A percentile compares a stretch with the other conserved stretches of the same genome.
Conservation (phyloP, 2,329 filamentous ascomycete species). For the Metarhizium sp. region DNA sequence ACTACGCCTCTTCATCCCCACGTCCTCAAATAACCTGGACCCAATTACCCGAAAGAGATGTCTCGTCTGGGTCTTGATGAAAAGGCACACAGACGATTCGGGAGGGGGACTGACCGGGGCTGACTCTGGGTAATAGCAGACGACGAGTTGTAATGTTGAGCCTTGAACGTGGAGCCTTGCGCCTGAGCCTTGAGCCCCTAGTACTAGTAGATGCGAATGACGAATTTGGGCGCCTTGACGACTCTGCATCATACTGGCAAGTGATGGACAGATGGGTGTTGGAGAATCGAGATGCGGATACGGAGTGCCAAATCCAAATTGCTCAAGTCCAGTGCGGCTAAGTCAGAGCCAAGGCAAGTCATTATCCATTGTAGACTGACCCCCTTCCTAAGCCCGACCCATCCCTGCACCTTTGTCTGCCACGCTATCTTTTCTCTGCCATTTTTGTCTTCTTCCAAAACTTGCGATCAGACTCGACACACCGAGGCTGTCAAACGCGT, state of each 20-base stretch:
- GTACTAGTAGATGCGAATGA: neutral
- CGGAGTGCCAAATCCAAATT: neutral
- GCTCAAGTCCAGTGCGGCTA: neutral
- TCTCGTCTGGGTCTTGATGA: neutral
- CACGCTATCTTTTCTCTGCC: constrained; percentile 3
- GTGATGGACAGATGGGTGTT: neutral
- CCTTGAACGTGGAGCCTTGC: neutral
- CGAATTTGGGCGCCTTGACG: neutral
- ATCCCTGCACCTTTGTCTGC: constrained; percentile 7
- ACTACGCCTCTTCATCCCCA: neutral
- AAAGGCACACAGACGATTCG: neutral
- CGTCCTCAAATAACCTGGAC: neutral
- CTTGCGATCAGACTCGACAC: neutral
- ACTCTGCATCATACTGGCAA: neutral
- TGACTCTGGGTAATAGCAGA: neutral
- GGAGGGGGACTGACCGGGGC: neutral
- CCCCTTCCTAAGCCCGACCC: constrained; percentile 5
- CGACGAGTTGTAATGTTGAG: neutral
- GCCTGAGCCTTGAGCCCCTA: neutral
- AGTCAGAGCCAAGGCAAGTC: neutral
- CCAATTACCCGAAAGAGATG: neutral
- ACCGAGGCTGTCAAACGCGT: neutral
- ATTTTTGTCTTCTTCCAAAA: constrained; percentile 3
- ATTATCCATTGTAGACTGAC: neutral
- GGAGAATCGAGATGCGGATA: too few species aligned